Conservation (phyloP, 306 rosid species). For the Begonia fuchsioides region DNA sequence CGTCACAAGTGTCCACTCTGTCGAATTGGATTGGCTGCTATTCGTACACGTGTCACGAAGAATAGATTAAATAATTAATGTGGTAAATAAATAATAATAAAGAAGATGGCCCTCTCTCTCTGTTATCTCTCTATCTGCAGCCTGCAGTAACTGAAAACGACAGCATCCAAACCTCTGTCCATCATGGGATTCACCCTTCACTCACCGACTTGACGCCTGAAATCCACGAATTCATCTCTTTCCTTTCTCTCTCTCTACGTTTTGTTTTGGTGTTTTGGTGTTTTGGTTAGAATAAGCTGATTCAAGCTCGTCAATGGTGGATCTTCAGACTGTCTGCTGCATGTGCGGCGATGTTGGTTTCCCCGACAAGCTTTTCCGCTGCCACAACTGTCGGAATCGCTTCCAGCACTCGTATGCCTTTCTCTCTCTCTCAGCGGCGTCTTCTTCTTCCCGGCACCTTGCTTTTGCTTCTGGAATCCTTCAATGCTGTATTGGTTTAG, state of each 20-base stretch:
- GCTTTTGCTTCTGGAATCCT: neutral
- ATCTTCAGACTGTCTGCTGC: slow-evolving; percentile 73
- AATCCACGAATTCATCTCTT: neutral
- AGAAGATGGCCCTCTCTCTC: neutral
- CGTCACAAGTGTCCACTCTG: too few relatives aligned
- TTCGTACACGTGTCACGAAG: too few relatives aligned
- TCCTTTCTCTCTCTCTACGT: slow-evolving; percentile 7
- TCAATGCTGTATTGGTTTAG: neutral
- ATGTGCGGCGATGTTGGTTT: slow-evolving; percentile 96
- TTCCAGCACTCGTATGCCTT: slow-evolving; percentile 73
- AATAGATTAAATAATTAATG: too few relatives aligned
- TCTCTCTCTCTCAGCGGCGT: slow-evolving; percentile 1
- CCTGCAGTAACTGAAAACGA: slow-evolving; percentile 73
- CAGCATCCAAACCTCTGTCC: slow-evolving; percentile 42
- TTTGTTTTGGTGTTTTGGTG: neutral
- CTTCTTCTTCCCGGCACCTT: neutral
- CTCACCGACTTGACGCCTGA: slow-evolving; percentile 44
- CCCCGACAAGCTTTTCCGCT: slow-evolving; percentile 85
- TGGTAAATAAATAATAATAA: neutral
- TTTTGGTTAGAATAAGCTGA: neutral
- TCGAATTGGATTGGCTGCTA: too few relatives aligned
- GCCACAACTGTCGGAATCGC: slow-evolving; percentile 72
- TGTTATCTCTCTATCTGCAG: too few relatives aligned
- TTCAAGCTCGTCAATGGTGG: slow-evolving; percentile 37
- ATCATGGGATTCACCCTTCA: slow-evolving; percentile 15